Evolutionary conservation across 352 stramenopile species (phyloP).

Genomic region (Phytophthora syringae): DNA sequence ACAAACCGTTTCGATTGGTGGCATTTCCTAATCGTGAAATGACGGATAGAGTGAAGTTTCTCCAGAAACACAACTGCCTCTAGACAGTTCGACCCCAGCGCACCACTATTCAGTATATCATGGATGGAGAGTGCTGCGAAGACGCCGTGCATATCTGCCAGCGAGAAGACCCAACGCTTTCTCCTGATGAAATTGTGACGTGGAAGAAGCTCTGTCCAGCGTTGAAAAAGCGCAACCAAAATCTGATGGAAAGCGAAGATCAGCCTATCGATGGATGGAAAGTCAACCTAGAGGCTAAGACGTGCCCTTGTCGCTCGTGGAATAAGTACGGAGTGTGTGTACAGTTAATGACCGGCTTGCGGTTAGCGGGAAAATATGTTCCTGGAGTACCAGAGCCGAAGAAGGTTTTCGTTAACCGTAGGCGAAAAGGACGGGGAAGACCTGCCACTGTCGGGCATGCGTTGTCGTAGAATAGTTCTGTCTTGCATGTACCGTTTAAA

Average conservation of each 20-base stretch:
- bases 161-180: background rate
- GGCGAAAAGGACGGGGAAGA: background rate
- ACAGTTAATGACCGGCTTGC: background rate
- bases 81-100: background rate
- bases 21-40: background rate
- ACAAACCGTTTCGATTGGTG: background rate
- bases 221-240: background rate
- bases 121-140: background rate
- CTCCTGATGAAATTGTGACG: background rate
- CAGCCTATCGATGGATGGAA: background rate
- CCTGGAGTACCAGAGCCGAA: background rate
- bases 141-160: background rate
- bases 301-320: background rate
- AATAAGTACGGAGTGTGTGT: background rate
- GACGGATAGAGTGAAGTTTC: background rate
- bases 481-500: no score
- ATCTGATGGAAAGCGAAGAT: background rate
- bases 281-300: background rate
- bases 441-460: no score
- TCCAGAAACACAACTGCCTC: background rate
- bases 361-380: background rate
- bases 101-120: background rate
- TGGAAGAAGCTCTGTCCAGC: background rate
- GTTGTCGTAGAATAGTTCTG: no score
- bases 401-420: background rate